These are phyloP conservation scores for Penicillium macrosclerotiorum DNA, from an alignment of 495 filamentous ascomycete species.

Conservation along the genomic window DNA sequence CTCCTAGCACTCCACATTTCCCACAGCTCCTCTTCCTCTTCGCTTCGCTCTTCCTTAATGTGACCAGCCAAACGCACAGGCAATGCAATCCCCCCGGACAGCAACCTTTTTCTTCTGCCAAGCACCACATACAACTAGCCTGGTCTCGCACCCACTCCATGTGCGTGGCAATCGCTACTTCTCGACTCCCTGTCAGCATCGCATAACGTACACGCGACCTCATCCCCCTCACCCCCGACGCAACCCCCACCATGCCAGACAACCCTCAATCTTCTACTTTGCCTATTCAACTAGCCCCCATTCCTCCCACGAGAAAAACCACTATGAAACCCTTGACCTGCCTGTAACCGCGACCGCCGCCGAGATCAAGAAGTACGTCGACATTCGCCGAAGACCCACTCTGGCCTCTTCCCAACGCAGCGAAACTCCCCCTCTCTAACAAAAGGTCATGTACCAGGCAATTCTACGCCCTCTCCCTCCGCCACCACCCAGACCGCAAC, in stretches of 20 bases:
- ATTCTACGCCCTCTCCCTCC: slow-evolving; percentile 91
- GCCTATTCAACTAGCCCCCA: slow-evolving; percentile 44
- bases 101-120: slow-evolving; percentile 3
- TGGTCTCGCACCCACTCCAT: not conserved
- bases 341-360: slow-evolving; percentile 60
- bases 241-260: not conserved
- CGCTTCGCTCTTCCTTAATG: not conserved
- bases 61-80: not conserved
- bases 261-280: not conserved
- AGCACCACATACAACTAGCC: not conserved
- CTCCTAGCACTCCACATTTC: slow-evolving; percentile 10
- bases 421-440: not conserved
- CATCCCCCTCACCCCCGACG: not conserved
- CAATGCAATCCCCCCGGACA: slow-evolving; percentile 20
- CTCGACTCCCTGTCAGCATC: slow-evolving; percentile 4
- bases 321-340: slow-evolving; percentile 84
- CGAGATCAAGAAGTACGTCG: slow-evolving; percentile 81
- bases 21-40: not conserved
- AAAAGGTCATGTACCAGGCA: slow-evolving; percentile 33
- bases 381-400: not conserved
- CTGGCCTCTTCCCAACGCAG: not conserved
- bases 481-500: slow-evolving; percentile 93
- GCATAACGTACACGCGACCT: slow-evolving; percentile 11
- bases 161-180: slow-evolving; percentile 1
- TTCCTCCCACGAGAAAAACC: slow-evolving; percentile 46